These are phyloP conservation scores for Bidens hawaiensis DNA, from an alignment of 140 eudicot species.

Conservation along the genomic window DNA sequence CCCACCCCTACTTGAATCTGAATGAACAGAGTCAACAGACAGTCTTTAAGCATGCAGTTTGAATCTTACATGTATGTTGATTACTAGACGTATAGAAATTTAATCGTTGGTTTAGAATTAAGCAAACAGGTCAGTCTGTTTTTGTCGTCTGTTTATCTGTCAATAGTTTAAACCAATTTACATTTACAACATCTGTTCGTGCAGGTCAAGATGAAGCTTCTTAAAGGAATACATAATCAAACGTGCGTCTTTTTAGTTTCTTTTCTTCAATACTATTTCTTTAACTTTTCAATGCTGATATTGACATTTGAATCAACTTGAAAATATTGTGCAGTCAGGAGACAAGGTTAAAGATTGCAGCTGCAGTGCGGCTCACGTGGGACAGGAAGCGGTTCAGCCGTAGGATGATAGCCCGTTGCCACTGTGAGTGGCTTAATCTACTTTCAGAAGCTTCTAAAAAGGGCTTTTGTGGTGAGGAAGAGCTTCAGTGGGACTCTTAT, in stretches of 20 bases:
- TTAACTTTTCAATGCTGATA: background rate
- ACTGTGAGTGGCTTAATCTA: constrained; percentile 13
- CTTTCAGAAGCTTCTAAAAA: constrained; percentile 39
- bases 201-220: constrained; percentile 65
- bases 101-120: background rate
- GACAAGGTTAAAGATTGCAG: constrained; percentile 9
- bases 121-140: too few relatives aligned
- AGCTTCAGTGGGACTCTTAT: constrained; percentile 80
- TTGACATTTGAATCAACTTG: background rate
- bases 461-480: constrained; percentile 68
- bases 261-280: background rate
- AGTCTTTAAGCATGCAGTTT: too few relatives aligned
- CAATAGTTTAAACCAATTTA: background rate
- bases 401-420: constrained; percentile 13
- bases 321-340: constrained; percentile 33
- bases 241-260: constrained; percentile 34
- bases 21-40: background rate
- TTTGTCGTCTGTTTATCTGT: background rate
- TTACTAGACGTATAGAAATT: background rate
- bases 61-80: background rate
- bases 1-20: too few relatives aligned
- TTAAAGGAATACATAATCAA: constrained; percentile 63
- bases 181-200: background rate
- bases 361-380: constrained; percentile 4
- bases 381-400: background rate